Base-by-base conservation (phyloP, 371 early-diverging fungal genomes). In the Rhizopus sp. region DNA sequence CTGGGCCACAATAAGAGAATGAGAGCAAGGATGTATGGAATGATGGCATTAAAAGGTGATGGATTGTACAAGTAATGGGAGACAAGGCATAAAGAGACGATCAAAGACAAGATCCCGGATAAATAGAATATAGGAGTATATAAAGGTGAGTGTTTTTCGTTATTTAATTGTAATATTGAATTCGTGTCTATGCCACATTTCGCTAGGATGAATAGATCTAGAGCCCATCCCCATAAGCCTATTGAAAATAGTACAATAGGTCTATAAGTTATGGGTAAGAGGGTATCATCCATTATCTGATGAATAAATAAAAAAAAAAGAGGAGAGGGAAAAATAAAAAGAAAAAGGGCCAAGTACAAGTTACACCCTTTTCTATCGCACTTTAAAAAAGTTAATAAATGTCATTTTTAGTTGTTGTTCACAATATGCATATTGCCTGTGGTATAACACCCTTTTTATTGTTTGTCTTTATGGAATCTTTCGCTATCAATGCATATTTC, bases 161-260 rank as follows among this genome's bases (percentile, higher is more conserved):
- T 45, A 62, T 47, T 70, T 68, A 69, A 70, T 59, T 64, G 79
- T 48, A 91, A 71, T 39, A 91, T 58, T 3, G 74, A 57, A 32
- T 68, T 57, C 16, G 82, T 74, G 63, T 90, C 88, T 50, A 93
- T 87, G 15, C 84, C 81, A 7, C 72, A 61, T 33, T 72, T 61
- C 31, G 68, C 53, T 29, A 93, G 80, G 31, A 90, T 72, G 53
- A 85, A 80, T 16, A 93, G 60, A 69, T 90, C 89, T 48, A 83
- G 68, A 6, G 84, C 89, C 90, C 91, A 91, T 44, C 88, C 88
- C 85, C 88, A 90, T 29, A 90, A 60, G 52, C 90, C 93, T 49
- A 91, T 83, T 68, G 83, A 76, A 50, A 86, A 65, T 63, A 91
- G 78, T 35, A 90, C 68, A 33, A 93, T 81, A 29, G 89, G 84